Evolutionary conservation across 148 eudicot genomes (phyloP).

Genomic region (Diospyros kaki): DNA sequence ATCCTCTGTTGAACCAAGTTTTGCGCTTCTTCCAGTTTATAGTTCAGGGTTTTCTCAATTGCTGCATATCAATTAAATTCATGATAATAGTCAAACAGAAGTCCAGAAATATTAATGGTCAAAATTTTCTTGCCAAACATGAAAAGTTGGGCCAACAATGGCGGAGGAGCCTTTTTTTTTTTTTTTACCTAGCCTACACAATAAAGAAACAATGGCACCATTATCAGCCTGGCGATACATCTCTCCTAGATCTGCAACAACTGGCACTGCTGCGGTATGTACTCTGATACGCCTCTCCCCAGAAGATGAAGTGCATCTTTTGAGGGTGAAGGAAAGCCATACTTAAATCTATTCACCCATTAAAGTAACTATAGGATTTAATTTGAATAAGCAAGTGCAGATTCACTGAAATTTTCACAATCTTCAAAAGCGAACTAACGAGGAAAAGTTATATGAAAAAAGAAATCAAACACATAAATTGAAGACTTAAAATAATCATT

Average conservation of each 20-base stretch:
- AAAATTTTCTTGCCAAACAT: neutral
- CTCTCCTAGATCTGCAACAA: constrained; percentile 85
- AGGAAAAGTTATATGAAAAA: neutral
- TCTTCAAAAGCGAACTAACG: neutral
- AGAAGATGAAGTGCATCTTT: constrained; percentile 92
- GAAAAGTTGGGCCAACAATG: neutral
- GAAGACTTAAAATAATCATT: too few relatives aligned
- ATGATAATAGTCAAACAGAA: too few relatives aligned
- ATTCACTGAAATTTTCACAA: neutral
- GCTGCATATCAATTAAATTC: constrained; percentile 42
- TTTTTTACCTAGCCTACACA: constrained; percentile 73
- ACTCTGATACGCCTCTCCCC: constrained; percentile 99
- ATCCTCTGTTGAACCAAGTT: constrained; percentile 53
- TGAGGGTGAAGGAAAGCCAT: constrained; percentile 31
- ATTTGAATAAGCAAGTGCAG: neutral
- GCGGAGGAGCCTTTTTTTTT: constrained; percentile 1
- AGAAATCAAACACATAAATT: neutral
- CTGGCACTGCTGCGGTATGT: constrained; percentile 96
- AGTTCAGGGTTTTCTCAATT: constrained; percentile 75
- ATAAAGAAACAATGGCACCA: constrained; percentile 81
- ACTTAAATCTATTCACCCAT: neutral
- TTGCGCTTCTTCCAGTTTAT: constrained; percentile 86
- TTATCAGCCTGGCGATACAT: constrained; percentile 94
- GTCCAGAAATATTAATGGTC: neutral
- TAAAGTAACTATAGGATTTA: neutral